These are phyloP conservation scores for Ustilago sp. DNA, from an alignment of 1,284 basidiomycete genomes.

Conservation along the genomic window DNA sequence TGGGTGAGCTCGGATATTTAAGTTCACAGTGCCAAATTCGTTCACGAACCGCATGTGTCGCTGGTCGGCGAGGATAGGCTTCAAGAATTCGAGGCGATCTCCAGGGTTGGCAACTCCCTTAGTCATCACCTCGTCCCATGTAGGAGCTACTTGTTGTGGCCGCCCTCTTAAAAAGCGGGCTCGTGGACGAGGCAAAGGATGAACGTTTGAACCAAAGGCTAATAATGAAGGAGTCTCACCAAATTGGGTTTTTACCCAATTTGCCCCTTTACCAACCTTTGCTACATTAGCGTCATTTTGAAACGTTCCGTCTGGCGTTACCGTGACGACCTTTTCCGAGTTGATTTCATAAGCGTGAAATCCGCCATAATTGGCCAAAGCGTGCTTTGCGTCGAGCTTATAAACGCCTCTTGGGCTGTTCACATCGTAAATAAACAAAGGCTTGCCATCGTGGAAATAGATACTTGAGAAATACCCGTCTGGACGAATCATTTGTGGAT, in stretches of 20 bases:
- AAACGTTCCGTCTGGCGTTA: not conserved
- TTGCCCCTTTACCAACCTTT: too few relatives aligned
- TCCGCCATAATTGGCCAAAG: not conserved
- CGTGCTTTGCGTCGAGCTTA: not conserved
- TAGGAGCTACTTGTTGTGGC: not conserved
- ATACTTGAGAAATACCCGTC: too few relatives aligned
- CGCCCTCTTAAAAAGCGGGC: rapidly evolving
- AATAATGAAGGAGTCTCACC: not conserved
- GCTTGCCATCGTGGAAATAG: not conserved
- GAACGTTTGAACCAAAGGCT: not conserved
- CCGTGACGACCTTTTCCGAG: not conserved
- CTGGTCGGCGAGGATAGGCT: too few relatives aligned
- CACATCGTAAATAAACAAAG: not conserved
- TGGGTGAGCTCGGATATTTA: not conserved
- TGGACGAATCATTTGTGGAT: too few relatives aligned
- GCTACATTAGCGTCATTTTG: too few relatives aligned
- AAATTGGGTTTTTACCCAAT: too few relatives aligned
- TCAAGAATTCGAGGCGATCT: not conserved
- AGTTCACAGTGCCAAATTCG: not conserved
- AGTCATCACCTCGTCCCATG: not conserved
- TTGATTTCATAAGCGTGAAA: not conserved
- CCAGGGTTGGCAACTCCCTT: rapidly evolving
- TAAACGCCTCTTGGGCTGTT: not conserved
- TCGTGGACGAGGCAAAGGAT: not conserved
- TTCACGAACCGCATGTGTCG: not conserved